Base-by-base conservation (phyloP, 2,329 filamentous ascomycete species). In the Albophoma yamanashiensis region DNA sequence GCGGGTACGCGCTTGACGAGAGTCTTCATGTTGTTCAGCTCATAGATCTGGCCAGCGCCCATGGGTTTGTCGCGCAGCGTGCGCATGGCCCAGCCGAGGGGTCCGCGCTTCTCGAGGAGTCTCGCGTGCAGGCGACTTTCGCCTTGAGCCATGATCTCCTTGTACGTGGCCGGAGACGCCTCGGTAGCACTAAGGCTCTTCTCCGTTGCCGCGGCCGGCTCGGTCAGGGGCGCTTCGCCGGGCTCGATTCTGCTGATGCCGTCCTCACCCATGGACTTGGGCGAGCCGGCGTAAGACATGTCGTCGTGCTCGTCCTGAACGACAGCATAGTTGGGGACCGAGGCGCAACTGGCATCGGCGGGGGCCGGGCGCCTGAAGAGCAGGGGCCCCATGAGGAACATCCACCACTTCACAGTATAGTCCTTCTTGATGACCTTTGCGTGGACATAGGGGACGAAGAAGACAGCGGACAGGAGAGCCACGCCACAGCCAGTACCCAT, bases 1-100 rank as follows among this genome's bases (percentile, higher is more conserved):
- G 90, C 88, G 0, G 89, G 89, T 11, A 92, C 69, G 27, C 89
- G 88, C 74, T 84, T 87, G 62, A 78, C 36, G 27, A 86, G 62
- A 57, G 81, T 81, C 69, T 80, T 81, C 63, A 92, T 75, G 79
- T 93, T 93, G 74, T 85, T 78, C 25, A 80, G 67, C 75, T 93
- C 89, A 75, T 93, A 91, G 64, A 92, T 81, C 68, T 86, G 79
- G 58, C 89, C 90, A 22, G 85, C 72, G 22, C 87, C 87, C 75
- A 91, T 82, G 56, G 84, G 88, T 78, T 92, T 89, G 67, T 89
- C 79, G 69, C 84, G 88, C 25, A 92, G 85, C 57, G 79, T 83
- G 66, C 89, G 88, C 87, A 93, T 89, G 43, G 88, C 90, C 89
- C 89, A 92, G 67, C 86, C 89, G n/a, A 93, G 79, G 57, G 87